Evolutionary conservation across 345 rosid genomes (phyloP).

Genomic region (Moringa oleifera): DNA sequence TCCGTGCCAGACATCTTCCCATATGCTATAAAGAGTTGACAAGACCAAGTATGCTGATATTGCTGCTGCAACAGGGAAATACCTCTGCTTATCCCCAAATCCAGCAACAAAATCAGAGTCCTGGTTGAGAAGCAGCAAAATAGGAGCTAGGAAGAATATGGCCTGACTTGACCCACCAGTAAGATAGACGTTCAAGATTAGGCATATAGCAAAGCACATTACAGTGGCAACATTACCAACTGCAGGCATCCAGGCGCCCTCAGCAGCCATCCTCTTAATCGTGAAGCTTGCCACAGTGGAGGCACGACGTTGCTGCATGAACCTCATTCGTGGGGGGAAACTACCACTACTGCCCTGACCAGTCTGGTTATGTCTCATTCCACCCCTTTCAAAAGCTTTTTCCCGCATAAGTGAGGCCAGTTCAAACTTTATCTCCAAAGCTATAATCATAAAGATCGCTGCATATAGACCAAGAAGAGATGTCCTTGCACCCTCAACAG

Average conservation of each 20-base stretch:
- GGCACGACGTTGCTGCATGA: constrained; percentile 89
- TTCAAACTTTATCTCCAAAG: constrained; percentile 88
- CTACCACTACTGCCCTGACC: constrained; percentile 45
- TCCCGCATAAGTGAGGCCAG: constrained; percentile 91
- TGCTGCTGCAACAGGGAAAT: constrained; percentile 78
- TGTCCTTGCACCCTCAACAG: constrained; percentile 98
- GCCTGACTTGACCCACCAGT: constrained; percentile 94
- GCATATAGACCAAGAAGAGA: constrained; percentile 98
- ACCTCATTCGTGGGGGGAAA: constrained; percentile 74
- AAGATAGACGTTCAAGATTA: constrained; percentile 73
- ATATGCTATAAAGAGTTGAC: constrained; percentile 58
- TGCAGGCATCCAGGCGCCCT: constrained; percentile 99
- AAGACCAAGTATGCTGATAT: constrained; percentile 74
- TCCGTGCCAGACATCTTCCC: constrained; percentile 94
- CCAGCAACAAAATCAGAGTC: constrained; percentile 96
- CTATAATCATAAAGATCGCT: constrained; percentile 94
- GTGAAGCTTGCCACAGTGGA: constrained; percentile 67
- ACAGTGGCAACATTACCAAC: constrained; percentile 91
- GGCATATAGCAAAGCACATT: constrained; percentile 95
- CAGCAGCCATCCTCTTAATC: constrained; percentile 87
- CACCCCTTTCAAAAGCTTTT: constrained; percentile 68
- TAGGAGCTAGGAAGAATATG: constrained; percentile 93
- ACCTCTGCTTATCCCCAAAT: constrained; percentile 96
- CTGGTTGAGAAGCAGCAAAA: constrained; percentile 92
- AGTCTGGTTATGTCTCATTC: constrained; percentile 54